Evolutionary conservation across 1,139 yeast species (phyloP).

Genomic region (Suhomyces yuchorum): DNA sequence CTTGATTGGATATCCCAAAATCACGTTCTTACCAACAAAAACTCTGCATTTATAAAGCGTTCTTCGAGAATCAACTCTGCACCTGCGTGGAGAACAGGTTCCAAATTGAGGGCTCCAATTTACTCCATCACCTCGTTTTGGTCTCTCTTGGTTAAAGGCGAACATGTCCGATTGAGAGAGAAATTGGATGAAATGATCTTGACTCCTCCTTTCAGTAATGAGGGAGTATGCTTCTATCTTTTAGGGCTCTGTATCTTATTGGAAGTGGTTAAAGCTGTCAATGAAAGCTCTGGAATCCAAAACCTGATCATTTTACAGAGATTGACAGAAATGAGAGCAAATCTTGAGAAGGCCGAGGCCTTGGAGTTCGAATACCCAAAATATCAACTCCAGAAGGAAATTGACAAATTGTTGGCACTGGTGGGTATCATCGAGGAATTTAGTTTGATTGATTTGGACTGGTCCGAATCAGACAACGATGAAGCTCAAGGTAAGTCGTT

Average conservation of each 20-base stretch:
- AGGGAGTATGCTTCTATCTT: conserved; percentile 45
- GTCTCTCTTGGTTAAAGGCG: conserved; percentile 33
- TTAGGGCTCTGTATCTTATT: conserved; percentile 31
- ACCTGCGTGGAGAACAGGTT: conserved; percentile 45
- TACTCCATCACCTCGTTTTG: conserved; percentile 41
- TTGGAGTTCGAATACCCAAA: conserved; percentile 34
- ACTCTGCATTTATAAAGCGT: conserved; percentile 12
- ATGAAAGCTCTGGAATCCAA: background rate
- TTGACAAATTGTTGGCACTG: conserved; percentile 6
- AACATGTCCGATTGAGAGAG: conserved; percentile 29
- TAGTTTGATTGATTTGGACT: conserved; percentile 2
- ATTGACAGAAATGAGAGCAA: background rate
- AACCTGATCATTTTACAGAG: background rate
- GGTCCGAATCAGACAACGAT: conserved; percentile 2
- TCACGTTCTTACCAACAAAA: conserved; percentile 18
- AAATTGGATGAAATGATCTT: conserved; percentile 43
- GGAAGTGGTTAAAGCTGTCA: conserved; percentile 17
- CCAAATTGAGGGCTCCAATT: conserved; percentile 39
- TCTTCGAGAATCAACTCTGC: conserved; percentile 25
- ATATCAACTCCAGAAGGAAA: conserved; percentile 21
- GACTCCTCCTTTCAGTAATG: conserved; percentile 47
- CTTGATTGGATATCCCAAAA: conserved; percentile 40
- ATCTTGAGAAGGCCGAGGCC: conserved; percentile 27
- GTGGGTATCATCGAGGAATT: conserved; percentile 4
- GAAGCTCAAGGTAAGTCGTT: background rate